phyloP scores from a whole-genome alignment of 2,329 filamentous ascomycete genomes.

The Xylaria sp. region DNA sequence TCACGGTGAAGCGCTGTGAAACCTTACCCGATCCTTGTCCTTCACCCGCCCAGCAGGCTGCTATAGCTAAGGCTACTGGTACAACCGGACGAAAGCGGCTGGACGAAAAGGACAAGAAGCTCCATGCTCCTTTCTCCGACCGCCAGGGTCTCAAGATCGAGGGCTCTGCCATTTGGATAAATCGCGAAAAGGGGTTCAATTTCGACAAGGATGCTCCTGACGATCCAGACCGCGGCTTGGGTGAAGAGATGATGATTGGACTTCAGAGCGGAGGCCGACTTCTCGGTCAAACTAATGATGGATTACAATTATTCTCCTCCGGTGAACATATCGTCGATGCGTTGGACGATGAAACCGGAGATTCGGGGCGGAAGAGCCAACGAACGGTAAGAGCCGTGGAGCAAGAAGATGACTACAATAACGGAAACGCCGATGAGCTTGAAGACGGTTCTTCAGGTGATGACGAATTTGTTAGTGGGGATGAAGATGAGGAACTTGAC shows the following conservation, averaged over 20 bases:
- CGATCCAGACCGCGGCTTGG: constrained; percentile 83
- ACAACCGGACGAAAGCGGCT: constrained; percentile 83
- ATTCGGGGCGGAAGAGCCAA: constrained; percentile 70
- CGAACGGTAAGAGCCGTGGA: constrained; percentile 68
- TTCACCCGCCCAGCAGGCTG: constrained; percentile 90
- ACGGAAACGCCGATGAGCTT: constrained; percentile 60
- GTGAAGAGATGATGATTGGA: constrained; percentile 92
- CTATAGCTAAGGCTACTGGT: constrained; percentile 82
- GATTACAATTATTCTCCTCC: constrained; percentile 85
- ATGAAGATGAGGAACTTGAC: constrained; percentile 65
- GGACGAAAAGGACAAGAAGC: constrained; percentile 95
- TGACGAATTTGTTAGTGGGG: constrained; percentile 64
- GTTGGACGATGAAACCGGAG: constrained; percentile 69
- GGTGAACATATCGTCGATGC: constrained; percentile 74
- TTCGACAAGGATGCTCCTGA: constrained; percentile 75
- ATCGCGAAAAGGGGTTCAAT: constrained; percentile 75
- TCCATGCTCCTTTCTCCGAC: constrained; percentile 98
- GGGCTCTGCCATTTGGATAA: constrained; percentile 94
- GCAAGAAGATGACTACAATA: constrained; percentile 63
- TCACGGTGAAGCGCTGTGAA: constrained; percentile 85
- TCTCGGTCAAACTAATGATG: constrained; percentile 83
- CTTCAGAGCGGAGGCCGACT: constrained; percentile 85
- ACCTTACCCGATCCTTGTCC: constrained; percentile 93
- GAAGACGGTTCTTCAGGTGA: constrained; percentile 66
- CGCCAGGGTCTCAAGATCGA: constrained; percentile 96